These are phyloP conservation scores for Aspergillus homomorphus DNA, from an alignment of 495 filamentous ascomycete species.

Conservation along the genomic window DNA sequence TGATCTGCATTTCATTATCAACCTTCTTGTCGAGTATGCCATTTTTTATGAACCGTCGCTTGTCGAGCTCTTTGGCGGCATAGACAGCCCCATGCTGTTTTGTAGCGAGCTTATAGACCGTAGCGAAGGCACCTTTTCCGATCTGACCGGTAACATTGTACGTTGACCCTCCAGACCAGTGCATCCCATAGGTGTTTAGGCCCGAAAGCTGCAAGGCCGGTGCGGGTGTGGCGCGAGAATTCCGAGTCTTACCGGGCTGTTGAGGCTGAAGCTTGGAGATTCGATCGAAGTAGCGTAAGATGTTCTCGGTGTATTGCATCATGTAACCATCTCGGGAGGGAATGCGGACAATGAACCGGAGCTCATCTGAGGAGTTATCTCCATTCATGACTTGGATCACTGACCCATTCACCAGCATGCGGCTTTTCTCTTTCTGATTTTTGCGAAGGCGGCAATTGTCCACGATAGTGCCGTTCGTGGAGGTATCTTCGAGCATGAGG, in stretches of 20 bases:
- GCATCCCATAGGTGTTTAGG: constrained; percentile 51
- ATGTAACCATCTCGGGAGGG: constrained; percentile 63
- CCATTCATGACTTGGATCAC: constrained; percentile 67
- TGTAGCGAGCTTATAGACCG: constrained; percentile 79
- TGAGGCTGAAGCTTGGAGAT: constrained; percentile 24
- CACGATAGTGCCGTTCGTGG: constrained; percentile 89
- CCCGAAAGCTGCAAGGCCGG: constrained; percentile 34
- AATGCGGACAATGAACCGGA: constrained; percentile 83
- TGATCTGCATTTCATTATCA: constrained; percentile 93
- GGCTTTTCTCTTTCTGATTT: constrained; percentile 42
- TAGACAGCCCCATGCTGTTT: constrained; percentile 75
- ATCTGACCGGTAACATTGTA: constrained; percentile 81
- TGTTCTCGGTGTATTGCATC: constrained; percentile 57
- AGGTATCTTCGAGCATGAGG: constrained; percentile 87
- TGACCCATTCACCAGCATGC: constrained; percentile 69
- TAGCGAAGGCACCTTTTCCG: constrained; percentile 91
- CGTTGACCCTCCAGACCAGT: constrained; percentile 77
- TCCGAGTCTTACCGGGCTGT: constrained; percentile 21
- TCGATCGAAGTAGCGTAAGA: constrained; percentile 49
- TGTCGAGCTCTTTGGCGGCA: constrained; percentile 90
- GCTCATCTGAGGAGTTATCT: constrained; percentile 39
- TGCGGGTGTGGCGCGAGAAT: constrained; percentile 25
- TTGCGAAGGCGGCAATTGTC: constrained; percentile 62
- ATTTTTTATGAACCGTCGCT: constrained; percentile 83
- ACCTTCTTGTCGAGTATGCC: constrained; percentile 79